Evolutionary conservation across 2,329 filamentous ascomycete species (phyloP).

Genomic region (Hypomyces perniciosus): DNA sequence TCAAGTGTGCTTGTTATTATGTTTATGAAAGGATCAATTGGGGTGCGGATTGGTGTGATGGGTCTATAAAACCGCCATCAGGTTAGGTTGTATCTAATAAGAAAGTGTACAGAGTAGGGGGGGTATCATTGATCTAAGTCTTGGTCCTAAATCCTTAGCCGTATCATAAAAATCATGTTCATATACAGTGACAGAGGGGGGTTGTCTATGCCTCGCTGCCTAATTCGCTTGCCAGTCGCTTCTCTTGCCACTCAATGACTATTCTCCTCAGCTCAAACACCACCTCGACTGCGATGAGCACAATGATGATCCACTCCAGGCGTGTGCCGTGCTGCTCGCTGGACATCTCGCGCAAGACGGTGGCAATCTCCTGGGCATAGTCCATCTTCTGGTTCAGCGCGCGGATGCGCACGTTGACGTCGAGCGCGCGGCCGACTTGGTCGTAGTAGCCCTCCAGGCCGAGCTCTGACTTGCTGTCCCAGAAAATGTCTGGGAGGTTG

Average conservation of each 20-base stretch:
- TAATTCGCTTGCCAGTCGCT: constrained; percentile 23
- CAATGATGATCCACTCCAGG: constrained; percentile 93
- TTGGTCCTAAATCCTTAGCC: neutral
- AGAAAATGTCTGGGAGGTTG: constrained; percentile 91
- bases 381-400: constrained; percentile 96
- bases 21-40: no score
- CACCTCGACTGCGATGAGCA: constrained; percentile 88
- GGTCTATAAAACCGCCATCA: no score
- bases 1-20: neutral
- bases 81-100: neutral
- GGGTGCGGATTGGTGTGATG: no score
- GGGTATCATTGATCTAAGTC: neutral
- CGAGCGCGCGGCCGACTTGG: constrained; percentile 80
- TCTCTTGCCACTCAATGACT: constrained; percentile 53
- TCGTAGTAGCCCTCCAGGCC: constrained; percentile 94
- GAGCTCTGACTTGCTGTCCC: constrained; percentile 85
- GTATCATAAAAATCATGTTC: neutral
- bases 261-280: constrained; percentile 75
- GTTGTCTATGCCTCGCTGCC: neutral
- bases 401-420: constrained; percentile 86
- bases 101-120: constrained; percentile 5
- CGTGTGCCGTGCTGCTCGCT: constrained; percentile 85
- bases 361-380: constrained; percentile 92
- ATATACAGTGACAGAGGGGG: no score
- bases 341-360: constrained; percentile 76